Evolutionary conservation across 306 rosid genomes (phyloP), one percentile per base, ranked within the genome.

Genomic region (Potentilla sterilis): DNA sequence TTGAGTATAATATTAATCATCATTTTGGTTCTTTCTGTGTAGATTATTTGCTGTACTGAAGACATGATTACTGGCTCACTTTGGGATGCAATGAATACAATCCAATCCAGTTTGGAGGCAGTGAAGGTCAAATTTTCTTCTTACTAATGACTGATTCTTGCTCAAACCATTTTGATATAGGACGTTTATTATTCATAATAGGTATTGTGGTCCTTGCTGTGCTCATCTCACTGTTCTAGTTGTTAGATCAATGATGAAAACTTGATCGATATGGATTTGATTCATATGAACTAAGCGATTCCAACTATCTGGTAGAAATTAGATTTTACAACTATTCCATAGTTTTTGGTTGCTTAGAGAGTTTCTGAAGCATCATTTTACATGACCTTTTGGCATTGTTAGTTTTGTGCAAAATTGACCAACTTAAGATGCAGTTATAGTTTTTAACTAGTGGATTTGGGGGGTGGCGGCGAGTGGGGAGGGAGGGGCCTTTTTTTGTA

Each of bases 81-180:
- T 32, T 89, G 91, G 97, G 96, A 92, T 55, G 98, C 89, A 80
- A 73, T 95, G 88, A 83, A 92, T 85, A 86, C 90, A 58, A 77
- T 79, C 74, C 93, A 92, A 79, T 74, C 83, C 63, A 87, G 77
- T 75, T 47, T 92, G 80, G 88, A 87, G 78, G 87, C 48, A 67
- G 77, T 88, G 49, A 75, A 95, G 97, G 97, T 92, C 73, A 54
- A 70, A 65, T 72, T 71, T 74, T 63, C 28, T 48, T 72, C 65
- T 81, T 72, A 69, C 79, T 64, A 19, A 32, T 69, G 55, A 51
- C 44, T 19, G 9, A 42, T 76, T 73, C 34, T 49, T 79, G 68
- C 52, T 80, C 68, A 57, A 43, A 76, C 74, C 14, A 40, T 21
- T 46, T 24, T 15, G 76, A 35, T 49, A 70, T 48, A 66, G 6